phyloP scores from a whole-genome alignment of 2,329 filamentous ascomycete genomes.

The Rosellinia necatrix region DNA sequence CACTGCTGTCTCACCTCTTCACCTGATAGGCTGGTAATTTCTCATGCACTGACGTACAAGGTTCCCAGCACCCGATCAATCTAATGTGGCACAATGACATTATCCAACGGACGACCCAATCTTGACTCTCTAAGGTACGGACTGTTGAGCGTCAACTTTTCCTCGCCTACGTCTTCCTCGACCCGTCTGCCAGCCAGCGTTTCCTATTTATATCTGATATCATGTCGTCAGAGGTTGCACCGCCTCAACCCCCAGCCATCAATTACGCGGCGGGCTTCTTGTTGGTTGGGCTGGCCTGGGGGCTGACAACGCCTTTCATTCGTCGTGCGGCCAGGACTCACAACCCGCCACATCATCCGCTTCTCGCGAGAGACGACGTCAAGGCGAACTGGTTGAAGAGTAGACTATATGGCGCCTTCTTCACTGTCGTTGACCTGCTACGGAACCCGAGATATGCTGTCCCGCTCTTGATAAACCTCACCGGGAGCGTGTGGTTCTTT shows the following conservation, averaged over 20 bases:
- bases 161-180: no score
- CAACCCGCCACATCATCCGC: slow-evolving; percentile 62
- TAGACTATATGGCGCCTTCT: slow-evolving; percentile 68
- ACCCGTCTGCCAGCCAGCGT: no score
- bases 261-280: slow-evolving; percentile 90
- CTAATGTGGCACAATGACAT: no score
- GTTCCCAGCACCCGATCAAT: no score
- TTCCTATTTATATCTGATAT: neutral
- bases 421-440: slow-evolving; percentile 77
- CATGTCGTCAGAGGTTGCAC: slow-evolving; percentile 33
- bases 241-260: slow-evolving; percentile 59
- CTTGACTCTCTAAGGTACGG: no score
- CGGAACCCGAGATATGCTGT: slow-evolving; percentile 82
- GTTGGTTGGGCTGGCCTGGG: slow-evolving; percentile 90
- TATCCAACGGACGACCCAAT: no score
- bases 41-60: no score
- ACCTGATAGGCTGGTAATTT: no score
- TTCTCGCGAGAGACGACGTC: slow-evolving; percentile 57
- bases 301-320: slow-evolving; percentile 91
- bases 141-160: no score
- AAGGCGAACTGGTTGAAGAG: slow-evolving; percentile 63
- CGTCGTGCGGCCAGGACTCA: slow-evolving; percentile 80
- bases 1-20: no score
- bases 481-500: slow-evolving; percentile 96
- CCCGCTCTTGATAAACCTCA: slow-evolving; percentile 84